Conservation (phyloP, 1,284 basidiomycete genomes). For the Moesziomyces globuligerus region DNA sequence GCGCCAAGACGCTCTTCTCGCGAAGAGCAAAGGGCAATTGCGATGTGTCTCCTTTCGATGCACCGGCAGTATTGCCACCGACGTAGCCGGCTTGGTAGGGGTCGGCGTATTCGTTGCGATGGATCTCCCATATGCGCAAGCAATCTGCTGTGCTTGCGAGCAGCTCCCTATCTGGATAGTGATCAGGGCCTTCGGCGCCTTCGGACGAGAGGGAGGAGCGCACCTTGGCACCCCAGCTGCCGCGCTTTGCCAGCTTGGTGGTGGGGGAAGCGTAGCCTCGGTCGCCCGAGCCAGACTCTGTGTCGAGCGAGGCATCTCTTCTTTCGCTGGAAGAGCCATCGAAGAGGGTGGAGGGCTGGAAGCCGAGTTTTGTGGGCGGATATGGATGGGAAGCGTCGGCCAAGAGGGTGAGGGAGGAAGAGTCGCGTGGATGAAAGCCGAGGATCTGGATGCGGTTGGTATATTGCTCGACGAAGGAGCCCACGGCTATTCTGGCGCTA, state of each 20-base stretch:
- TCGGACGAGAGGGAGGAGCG: conserved; percentile 16
- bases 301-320: conserved; percentile 30
- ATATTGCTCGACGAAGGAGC: conserved; percentile 64
- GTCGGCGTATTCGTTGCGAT: conserved; percentile 51
- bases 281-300: conserved; percentile 35
- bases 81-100: conserved; percentile 49
- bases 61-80: conserved; percentile 30
- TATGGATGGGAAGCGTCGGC: conserved; percentile 65
- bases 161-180: conserved; percentile 62
- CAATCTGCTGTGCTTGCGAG: conserved; percentile 66
- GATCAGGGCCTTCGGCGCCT: conserved; percentile 26
- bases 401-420: conserved; percentile 47
- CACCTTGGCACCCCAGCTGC: conserved; percentile 52
- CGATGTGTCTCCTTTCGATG: conserved; percentile 11
- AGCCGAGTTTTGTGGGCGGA: conserved; percentile 64
- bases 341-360: conserved; percentile 61
- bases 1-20: conserved; percentile 64
- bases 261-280: conserved; percentile 49
- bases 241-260: conserved; percentile 50
- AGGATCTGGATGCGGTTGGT: conserved; percentile 65
- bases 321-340: conserved; percentile 41
- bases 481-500: conserved; percentile 59
- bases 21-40: conserved; percentile 52
- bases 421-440: conserved; percentile 47
- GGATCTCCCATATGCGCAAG: conserved; percentile 64